A percentile compares a stretch with the other conserved stretches of the same genome.
These are phyloP conservation scores for Lepiota venenata DNA, from an alignment of 768 basidiomycete genomes.

Conservation along the genomic window DNA sequence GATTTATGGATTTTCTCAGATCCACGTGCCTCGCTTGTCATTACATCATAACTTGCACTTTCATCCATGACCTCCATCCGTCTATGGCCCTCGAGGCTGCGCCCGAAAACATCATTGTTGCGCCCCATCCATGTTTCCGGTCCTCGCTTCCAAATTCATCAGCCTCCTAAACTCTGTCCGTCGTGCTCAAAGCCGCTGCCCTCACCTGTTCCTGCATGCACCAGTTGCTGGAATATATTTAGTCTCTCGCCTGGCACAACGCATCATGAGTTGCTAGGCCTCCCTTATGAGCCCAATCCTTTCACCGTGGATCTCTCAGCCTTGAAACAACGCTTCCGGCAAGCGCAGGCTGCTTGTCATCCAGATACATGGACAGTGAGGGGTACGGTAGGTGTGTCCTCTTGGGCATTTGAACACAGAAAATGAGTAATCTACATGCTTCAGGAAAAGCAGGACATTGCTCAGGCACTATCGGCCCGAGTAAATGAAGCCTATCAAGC, in stretches of 20 bases:
- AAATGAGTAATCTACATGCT: slow-evolving; percentile 2
- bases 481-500: slow-evolving; percentile 83
- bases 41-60: slow-evolving; percentile 7
- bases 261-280: slow-evolving; percentile 67
- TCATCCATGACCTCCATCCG: slow-evolving; percentile 1
- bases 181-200: slow-evolving; percentile 59
- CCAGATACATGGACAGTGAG: slow-evolving; percentile 82
- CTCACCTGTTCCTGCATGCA: slow-evolving; percentile 71
- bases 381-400: slow-evolving; percentile 46
- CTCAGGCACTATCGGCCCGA: slow-evolving; percentile 64
- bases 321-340: slow-evolving; percentile 64
- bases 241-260: slow-evolving; percentile 49
- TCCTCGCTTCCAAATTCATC: neutral
- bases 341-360: slow-evolving; percentile 76
- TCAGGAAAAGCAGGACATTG: slow-evolving; percentile 55
- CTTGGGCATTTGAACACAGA: slow-evolving; percentile 3
- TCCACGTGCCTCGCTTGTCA: neutral
- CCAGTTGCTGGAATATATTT: slow-evolving; percentile 65
- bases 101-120: neutral
- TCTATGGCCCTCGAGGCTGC: neutral
- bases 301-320: slow-evolving; percentile 62
- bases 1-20: neutral
- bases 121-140: neutral
- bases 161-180: slow-evolving; percentile 39
- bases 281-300: slow-evolving; percentile 60